Conservation (phyloP, 768 basidiomycete genomes). For the Leccinum truebloodii region DNA sequence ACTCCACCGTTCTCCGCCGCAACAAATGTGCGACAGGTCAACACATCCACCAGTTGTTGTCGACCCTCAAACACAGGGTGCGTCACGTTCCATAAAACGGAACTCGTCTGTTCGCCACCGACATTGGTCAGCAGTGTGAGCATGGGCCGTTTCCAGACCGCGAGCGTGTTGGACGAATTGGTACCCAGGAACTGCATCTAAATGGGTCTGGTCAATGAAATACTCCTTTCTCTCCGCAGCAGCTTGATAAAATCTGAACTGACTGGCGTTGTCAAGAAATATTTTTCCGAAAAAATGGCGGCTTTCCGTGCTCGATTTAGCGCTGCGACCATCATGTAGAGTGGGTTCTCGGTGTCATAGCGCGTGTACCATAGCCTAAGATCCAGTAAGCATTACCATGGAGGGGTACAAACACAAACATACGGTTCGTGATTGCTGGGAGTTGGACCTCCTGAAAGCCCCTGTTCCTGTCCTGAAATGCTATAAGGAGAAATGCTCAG, state of each 20-base stretch:
- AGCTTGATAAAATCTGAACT: conserved; percentile 11
- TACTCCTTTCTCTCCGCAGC: not conserved
- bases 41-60: conserved; percentile 51
- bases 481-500: not conserved
- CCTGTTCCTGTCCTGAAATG: conserved; percentile 48
- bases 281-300: conserved; percentile 43
- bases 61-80: conserved; percentile 40
- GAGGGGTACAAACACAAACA: conserved; percentile 4
- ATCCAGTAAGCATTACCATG: conserved; percentile 6
- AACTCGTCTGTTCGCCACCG: conserved; percentile 39
- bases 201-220: not conserved
- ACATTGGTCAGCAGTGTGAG: conserved; percentile 57
- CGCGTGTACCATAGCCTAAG: conserved; percentile 60
- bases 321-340: conserved; percentile 45
- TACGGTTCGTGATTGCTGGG: conserved; percentile 56
- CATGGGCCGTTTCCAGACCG: conserved; percentile 56
- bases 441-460: conserved; percentile 43
- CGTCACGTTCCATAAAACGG: conserved; percentile 44
- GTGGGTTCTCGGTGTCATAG: conserved; percentile 51
- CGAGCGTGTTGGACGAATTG: conserved; percentile 41
- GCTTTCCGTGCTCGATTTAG: conserved; percentile 57
- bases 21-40: conserved; percentile 45
- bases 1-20: conserved; percentile 45
- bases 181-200: conserved; percentile 50
- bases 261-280: conserved; percentile 51